Evolutionary conservation across 1,284 basidiomycete species (phyloP).

Genomic region (Trichosporon coremiiforme): DNA sequence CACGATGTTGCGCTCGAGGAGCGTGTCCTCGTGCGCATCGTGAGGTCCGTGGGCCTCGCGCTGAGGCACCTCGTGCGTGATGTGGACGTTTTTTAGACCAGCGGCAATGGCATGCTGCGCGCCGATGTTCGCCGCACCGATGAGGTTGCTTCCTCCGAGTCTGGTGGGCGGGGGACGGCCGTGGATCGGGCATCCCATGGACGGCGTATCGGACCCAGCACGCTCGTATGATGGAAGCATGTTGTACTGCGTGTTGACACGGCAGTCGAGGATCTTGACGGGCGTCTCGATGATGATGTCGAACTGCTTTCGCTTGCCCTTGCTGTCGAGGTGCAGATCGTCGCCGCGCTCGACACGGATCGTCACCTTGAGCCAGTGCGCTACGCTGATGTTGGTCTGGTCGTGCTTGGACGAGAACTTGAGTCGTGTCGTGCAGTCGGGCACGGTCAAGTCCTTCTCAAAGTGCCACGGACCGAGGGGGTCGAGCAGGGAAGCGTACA

Average conservation of each 20-base stretch:
- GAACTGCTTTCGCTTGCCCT: conserved; percentile 73
- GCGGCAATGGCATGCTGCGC: neutral
- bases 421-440: conserved; percentile 61
- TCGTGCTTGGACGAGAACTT: conserved; percentile 82
- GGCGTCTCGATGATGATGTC: conserved; percentile 77
- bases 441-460: conserved; percentile 56
- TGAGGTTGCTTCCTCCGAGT: neutral
- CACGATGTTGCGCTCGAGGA: conserved; percentile 55
- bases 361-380: conserved; percentile 78
- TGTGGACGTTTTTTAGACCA: conserved; percentile 1
- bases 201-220: conserved; percentile 21
- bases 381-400: conserved; percentile 74
- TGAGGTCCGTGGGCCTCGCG: neutral
- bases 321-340: conserved; percentile 65
- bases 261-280: conserved; percentile 61
- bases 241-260: conserved; percentile 75
- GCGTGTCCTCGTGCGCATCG: conserved; percentile 46
- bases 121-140: conserved; percentile 13
- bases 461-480: conserved; percentile 63
- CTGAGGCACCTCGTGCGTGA: neutral
- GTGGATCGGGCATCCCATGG: conserved; percentile 45
- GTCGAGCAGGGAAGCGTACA: conserved; percentile 58
- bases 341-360: conserved; percentile 83
- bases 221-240: conserved; percentile 64
- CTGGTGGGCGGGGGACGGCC: neutral